These are phyloP conservation scores for Pleodorina starrii DNA, from an alignment of 139 green algal species.

Conservation along the genomic window DNA sequence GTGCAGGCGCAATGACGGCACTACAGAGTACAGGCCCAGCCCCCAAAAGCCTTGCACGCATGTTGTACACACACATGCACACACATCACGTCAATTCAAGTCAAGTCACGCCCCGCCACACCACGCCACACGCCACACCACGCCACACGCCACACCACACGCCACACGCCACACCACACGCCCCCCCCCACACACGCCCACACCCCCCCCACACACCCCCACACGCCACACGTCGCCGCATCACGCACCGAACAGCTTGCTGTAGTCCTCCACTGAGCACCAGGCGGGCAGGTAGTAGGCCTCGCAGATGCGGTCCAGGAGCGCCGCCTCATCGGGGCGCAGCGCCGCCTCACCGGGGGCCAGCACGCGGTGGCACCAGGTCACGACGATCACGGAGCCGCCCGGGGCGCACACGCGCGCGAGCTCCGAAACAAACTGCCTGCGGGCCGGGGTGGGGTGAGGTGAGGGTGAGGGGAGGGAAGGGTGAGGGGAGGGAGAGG, in stretches of 20 bases:
- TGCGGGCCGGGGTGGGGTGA: constrained; percentile 30
- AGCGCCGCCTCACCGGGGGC: constrained; percentile 65
- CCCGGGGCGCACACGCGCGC: constrained; percentile 89
- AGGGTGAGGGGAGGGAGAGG: not conserved
- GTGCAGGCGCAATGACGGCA: no score
- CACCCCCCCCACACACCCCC: no score
- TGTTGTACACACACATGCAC: no score
- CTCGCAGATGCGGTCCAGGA: constrained; percentile 95
- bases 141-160: no score
- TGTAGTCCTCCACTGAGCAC: constrained; percentile 95
- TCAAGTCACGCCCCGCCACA: no score
- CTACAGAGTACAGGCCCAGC: no score
- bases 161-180: no score
- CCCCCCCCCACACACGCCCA: no score
- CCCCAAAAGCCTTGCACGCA: no score
- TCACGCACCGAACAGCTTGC: constrained; percentile 73
- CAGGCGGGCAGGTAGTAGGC: constrained; percentile 98
- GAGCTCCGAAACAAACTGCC: constrained; percentile 95
- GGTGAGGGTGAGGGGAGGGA: not conserved
- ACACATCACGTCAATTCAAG: no score
- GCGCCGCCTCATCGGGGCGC: constrained; percentile 66
- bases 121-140: no score
- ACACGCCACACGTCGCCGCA: no score
- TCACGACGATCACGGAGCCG: constrained; percentile 89
- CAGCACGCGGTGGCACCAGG: constrained; percentile 89